phyloP scores from a whole-genome alignment of 2,329 filamentous ascomycete species.

The Fragosphaeria purpurea region DNA sequence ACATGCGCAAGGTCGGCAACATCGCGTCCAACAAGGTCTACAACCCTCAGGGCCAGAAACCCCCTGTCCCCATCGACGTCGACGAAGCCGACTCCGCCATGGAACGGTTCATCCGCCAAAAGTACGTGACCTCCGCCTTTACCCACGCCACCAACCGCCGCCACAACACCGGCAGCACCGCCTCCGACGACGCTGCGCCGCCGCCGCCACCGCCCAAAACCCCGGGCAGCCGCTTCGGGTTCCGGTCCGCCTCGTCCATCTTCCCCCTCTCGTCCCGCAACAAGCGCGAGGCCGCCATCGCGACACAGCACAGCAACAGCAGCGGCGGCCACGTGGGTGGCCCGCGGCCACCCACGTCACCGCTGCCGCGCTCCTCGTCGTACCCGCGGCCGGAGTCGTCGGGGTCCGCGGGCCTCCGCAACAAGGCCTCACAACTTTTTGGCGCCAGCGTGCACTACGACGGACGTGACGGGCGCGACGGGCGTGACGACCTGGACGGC shows the following conservation, averaged over 20 bases:
- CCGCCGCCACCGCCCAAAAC: conserved; percentile 55
- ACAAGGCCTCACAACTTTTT: conserved; percentile 60
- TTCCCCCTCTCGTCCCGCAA: conserved; percentile 53
- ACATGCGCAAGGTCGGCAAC: conserved; percentile 92
- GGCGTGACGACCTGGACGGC: conserved; percentile 46
- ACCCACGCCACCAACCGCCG: conserved; percentile 15
- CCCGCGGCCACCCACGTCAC: conserved; percentile 23
- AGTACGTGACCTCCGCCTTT: conserved; percentile 61
- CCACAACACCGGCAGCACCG: conserved; percentile 31
- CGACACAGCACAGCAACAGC: not conserved
- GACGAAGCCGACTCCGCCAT: conserved; percentile 91
- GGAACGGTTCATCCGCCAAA: conserved; percentile 90
- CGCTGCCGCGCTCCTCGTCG: conserved; percentile 12
- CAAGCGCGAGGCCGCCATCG: conserved; percentile 41
- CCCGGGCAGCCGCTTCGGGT: conserved; percentile 46
- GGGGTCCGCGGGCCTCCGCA: conserved; percentile 29
- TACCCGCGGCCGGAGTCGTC: conserved; percentile 12
- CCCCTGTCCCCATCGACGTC: conserved; percentile 76
- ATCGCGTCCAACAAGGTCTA: conserved; percentile 74
- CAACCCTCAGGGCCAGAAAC: conserved; percentile 74
- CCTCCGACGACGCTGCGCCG: conserved; percentile 47
- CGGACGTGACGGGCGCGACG: not conserved
- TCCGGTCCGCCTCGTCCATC: conserved; percentile 55
- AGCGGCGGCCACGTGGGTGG: conserved; percentile 11
- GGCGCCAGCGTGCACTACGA: conserved; percentile 54